A percentile compares a stretch with the other conserved stretches of the same genome.
Conservation (phyloP, 163 green algal genomes). For the Coccomyxa subellipsoidea region DNA sequence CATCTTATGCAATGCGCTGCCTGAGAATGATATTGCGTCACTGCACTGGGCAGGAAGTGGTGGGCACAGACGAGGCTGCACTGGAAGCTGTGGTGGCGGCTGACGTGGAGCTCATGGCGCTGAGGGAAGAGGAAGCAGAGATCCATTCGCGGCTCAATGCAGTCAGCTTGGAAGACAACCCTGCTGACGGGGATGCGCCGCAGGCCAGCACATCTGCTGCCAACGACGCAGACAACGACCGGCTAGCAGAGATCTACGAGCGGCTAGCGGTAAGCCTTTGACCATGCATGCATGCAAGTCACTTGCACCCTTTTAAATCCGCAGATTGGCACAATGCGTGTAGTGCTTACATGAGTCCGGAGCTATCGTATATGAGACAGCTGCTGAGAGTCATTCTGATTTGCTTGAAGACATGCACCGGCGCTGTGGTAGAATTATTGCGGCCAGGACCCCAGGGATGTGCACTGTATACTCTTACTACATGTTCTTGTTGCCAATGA, state of each 20-base stretch:
- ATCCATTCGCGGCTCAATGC: conserved; percentile 66
- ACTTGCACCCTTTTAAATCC: too few relatives aligned
- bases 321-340: too few relatives aligned
- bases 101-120: conserved; percentile 90
- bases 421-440: too few relatives aligned
- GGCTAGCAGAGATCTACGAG: conserved; percentile 68
- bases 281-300: not conserved
- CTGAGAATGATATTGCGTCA: not conserved
- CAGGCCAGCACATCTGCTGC: conserved; percentile 30
- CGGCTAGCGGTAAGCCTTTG: conserved; percentile 14
- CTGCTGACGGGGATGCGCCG: conserved; percentile 5
- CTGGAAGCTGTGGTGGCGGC: conserved; percentile 85
- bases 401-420: too few relatives aligned
- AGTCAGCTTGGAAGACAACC: conserved; percentile 12
- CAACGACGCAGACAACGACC: conserved; percentile 41
- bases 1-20: not conserved
- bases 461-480: too few relatives aligned
- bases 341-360: too few relatives aligned
- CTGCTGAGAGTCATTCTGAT: too few relatives aligned
- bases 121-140: conserved; percentile 87
- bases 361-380: too few relatives aligned
- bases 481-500: too few relatives aligned
- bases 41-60: conserved; percentile 65
- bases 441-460: too few relatives aligned
- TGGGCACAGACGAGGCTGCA: conserved; percentile 53